Evolutionary conservation across 352 stramenopile species (phyloP), one percentile per base, ranked within the genome.

Genomic region (Phytophthora pseudosyringae): DNA sequence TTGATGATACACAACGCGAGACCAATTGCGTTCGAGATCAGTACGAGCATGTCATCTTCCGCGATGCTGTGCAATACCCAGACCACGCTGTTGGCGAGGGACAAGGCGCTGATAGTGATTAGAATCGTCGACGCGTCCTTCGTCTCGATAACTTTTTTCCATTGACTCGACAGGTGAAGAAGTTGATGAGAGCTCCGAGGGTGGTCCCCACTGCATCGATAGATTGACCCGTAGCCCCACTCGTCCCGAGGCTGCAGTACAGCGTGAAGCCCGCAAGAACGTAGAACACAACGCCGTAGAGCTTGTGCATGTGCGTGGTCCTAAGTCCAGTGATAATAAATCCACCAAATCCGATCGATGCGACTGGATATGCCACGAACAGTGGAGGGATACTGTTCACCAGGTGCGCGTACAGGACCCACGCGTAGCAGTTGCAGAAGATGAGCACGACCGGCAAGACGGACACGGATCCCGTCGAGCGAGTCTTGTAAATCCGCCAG

Each of bases 391-490:
- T 57, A 16, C 59, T 66, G 59, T 48, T 58, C 13, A 65, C 47
- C 6, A 69, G 25, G 18, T 50, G 61, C 11, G 59, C 64, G 59
- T 71, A 77, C 21, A 71, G 47, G n/a, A 56, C 55, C 67, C 55
- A 65, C 50, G 77, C 65, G 74, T 80, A 88, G 43, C 80, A 83
- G 50, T 84, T 76, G 61, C 78, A 81, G 63, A 76, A 85, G 32
- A 87, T 76, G 28, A 81, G 67, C 31, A 83, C 73, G 10, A 84
- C 69, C 16, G 76, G 71, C 15, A 84, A 53, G 41, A 87, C 67
- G 4, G 74, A 85, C 5, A 69, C 52, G 18, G 57, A 57, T 8
- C 73, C 78, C 0, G 72, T 86, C 41, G 61, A 29, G 63, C 49
- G 61, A 10, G 64, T 59, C 69, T 86, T 86, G 70, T 81, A 75